phyloP scores from a whole-genome alignment of 1,284 basidiomycete species.

The Hemileia vastatrix region DNA sequence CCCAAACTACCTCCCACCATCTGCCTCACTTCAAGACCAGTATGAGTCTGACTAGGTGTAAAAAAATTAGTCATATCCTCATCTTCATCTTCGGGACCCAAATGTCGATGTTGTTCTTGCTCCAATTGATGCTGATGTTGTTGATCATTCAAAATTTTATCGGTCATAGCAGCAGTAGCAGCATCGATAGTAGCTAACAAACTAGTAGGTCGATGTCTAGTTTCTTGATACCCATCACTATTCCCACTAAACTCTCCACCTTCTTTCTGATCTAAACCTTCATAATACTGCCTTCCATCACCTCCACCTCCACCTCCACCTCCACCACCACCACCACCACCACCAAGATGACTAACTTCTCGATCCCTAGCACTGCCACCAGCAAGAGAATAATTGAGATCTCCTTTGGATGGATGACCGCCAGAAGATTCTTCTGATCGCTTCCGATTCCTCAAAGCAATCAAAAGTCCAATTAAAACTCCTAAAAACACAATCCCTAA shows the following conservation, averaged over 20 bases:
- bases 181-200: conserved; percentile 40
- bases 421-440: conserved; percentile 26
- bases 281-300: not conserved
- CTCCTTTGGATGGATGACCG: conserved; percentile 26
- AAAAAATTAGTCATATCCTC: not conserved
- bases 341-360: not conserved
- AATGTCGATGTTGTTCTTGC: not conserved
- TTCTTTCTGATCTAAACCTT: not conserved
- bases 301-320: conserved; percentile 19
- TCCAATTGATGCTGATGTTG: not conserved
- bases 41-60: not conserved
- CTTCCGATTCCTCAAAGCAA: conserved; percentile 67
- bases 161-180: conserved; percentile 23
- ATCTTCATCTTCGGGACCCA: too few species aligned
- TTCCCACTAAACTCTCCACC: not conserved
- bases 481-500: conserved; percentile 89
- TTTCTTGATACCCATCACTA: too few species aligned
- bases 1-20: too few species aligned
- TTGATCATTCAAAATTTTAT: conserved; percentile 6
- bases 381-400: not conserved
- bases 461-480: conserved; percentile 74
- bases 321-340: too few species aligned
- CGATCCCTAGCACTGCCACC: too few species aligned
- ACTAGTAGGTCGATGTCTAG: conserved; percentile 34
- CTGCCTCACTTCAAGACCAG: not conserved